These are phyloP conservation scores for Zygosaccharomyces pseudorouxii DNA, from an alignment of 805 yeast species.

Conservation along the genomic window DNA sequence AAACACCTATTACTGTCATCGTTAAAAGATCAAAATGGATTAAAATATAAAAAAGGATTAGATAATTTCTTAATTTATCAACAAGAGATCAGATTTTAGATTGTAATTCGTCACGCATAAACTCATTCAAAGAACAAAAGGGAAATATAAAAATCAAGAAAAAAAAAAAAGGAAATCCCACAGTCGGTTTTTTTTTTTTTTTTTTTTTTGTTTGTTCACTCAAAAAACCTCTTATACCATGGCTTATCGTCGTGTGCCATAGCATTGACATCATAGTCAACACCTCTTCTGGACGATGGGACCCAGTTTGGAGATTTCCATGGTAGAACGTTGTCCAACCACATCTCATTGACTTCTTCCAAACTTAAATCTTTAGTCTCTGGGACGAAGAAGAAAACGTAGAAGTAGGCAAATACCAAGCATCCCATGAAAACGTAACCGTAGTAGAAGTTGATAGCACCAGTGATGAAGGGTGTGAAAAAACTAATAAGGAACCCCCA, in stretches of 20 bases:
- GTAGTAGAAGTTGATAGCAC: constrained; percentile 58
- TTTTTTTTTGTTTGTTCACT: not conserved
- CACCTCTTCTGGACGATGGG: constrained; percentile 40
- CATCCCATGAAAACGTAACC: constrained; percentile 61
- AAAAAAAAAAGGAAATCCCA: too few species aligned
- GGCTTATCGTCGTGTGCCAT: constrained; percentile 28
- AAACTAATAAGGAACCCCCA: constrained; percentile 66
- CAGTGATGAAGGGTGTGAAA: constrained; percentile 65
- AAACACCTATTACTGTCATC: too few species aligned
- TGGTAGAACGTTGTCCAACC: constrained; percentile 38
- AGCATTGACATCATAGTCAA: constrained; percentile 25
- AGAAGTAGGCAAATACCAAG: constrained; percentile 49
- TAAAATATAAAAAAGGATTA: too few species aligned
- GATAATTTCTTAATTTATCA: too few species aligned
- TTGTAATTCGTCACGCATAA: too few species aligned
- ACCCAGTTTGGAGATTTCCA: constrained; percentile 47
- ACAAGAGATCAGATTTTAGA: too few species aligned
- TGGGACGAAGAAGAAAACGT: constrained; percentile 63
- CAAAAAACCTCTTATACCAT: constrained; percentile 17
- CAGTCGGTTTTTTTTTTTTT: not conserved
- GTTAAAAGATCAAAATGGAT: too few species aligned
- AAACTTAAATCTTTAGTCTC: constrained; percentile 75
- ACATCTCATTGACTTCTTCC: constrained; percentile 71
- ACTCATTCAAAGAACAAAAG: too few species aligned
- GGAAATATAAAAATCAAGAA: too few species aligned